Evolutionary conservation across 2,329 filamentous ascomycete genomes (phyloP).

Genomic region (Aspergillus niger): DNA sequence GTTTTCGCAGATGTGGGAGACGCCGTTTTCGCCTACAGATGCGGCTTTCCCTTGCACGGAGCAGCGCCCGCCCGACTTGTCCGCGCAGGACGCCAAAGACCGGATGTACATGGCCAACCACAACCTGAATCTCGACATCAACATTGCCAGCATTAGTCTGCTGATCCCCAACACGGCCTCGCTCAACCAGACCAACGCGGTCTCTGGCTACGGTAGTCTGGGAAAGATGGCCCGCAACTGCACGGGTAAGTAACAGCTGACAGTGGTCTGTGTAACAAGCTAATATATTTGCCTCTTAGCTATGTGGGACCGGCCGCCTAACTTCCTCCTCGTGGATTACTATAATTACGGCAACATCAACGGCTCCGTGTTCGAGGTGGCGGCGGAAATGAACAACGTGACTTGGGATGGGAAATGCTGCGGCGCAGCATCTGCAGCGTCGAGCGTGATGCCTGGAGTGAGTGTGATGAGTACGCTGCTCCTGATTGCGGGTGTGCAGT

Average conservation of each 20-base stretch:
- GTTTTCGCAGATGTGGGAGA: conserved; percentile 89
- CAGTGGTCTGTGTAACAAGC: neutral
- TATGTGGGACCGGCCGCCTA: conserved; percentile 69
- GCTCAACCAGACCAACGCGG: conserved; percentile 72
- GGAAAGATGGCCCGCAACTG: conserved; percentile 68
- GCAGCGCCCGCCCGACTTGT: conserved; percentile 72
- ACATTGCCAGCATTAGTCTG: conserved; percentile 63
- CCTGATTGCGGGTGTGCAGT: conserved; percentile 27
- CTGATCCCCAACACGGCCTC: conserved; percentile 71
- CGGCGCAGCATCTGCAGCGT: conserved; percentile 32
- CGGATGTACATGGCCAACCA: conserved; percentile 85
- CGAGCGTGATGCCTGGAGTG: conserved; percentile 22
- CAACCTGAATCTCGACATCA: conserved; percentile 80
- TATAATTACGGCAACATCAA: conserved; percentile 71
- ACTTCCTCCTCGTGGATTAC: conserved; percentile 80
- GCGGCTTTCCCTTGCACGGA: conserved; percentile 73
- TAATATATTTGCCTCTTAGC: conserved; percentile 31
- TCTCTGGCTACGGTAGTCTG: conserved; percentile 65
- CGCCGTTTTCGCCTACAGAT: conserved; percentile 74
- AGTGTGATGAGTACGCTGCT: conserved; percentile 25
- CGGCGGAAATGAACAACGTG: conserved; percentile 71
- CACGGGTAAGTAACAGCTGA: conserved; percentile 40
- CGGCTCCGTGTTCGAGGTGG: conserved; percentile 77
- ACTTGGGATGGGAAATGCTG: conserved; percentile 58
- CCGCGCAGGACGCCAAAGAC: conserved; percentile 54